A percentile compares a stretch with the other conserved stretches of the same genome.
Conservation (phyloP, 371 early-diverging fungal species). For the Polyrhizophydium stewartii region DNA sequence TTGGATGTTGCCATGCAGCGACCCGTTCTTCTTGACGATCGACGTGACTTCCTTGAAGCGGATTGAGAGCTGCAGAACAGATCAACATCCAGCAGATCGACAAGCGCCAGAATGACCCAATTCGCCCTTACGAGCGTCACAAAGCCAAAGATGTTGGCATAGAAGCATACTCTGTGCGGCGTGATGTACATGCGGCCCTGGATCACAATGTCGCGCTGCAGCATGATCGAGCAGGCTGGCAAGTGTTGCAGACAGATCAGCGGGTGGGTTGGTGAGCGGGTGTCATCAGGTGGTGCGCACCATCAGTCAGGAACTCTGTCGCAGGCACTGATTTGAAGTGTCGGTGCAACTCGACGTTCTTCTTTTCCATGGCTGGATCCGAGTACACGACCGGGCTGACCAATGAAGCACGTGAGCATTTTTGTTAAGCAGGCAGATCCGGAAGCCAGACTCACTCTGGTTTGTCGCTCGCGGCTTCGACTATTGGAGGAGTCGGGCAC, state of each 20-base stretch:
- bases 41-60: slow-evolving; percentile 76
- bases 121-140: slow-evolving; percentile 67
- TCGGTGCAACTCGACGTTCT: slow-evolving; percentile 53
- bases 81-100: neutral
- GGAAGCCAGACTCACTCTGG: too few species aligned
- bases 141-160: slow-evolving; percentile 97
- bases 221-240: slow-evolving; percentile 86
- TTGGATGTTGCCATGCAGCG: slow-evolving; percentile 78
- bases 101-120: neutral
- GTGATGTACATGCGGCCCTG: slow-evolving; percentile 91
- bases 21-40: slow-evolving; percentile 76
- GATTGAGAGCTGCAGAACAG: slow-evolving; percentile 61
- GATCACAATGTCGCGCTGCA: slow-evolving; percentile 88
- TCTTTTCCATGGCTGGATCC: slow-evolving; percentile 17
- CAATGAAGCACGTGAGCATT: too few species aligned
- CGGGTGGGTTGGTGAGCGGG: neutral
- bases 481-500: too few species aligned
- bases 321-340: slow-evolving; percentile 54
- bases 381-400: slow-evolving; percentile 20
- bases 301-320: slow-evolving; percentile 51
- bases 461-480: too few species aligned
- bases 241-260: neutral
- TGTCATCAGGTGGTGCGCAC: slow-evolving; percentile 9
- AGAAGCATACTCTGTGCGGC: slow-evolving; percentile 81
- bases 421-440: too few species aligned